These are phyloP conservation scores for Benincasa hispida DNA, from an alignment of 306 rosid species.

Conservation along the genomic window DNA sequence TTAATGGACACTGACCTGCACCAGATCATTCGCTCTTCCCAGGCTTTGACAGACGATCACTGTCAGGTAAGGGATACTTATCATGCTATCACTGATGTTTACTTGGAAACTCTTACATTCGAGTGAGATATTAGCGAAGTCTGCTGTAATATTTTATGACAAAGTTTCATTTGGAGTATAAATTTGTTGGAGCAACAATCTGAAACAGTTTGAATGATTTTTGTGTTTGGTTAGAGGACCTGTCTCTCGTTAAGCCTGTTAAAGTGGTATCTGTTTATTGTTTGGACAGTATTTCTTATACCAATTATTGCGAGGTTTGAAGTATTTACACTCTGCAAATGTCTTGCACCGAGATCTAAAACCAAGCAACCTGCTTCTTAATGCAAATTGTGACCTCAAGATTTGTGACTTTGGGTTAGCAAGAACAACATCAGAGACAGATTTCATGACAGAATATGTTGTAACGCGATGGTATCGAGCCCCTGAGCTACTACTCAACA, in stretches of 20 bases:
- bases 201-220: neutral
- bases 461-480: constrained; percentile 73
- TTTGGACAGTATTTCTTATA: constrained; percentile 45
- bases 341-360: constrained; percentile 67
- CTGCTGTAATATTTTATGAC: neutral
- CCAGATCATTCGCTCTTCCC: constrained; percentile 75
- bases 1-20: constrained; percentile 86
- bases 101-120: neutral
- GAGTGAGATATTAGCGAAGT: neutral
- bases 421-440: constrained; percentile 62
- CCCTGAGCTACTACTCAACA: constrained; percentile 55
- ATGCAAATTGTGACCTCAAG: constrained; percentile 56
- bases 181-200: neutral
- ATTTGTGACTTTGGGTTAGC: constrained; percentile 81
- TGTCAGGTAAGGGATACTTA: constrained; percentile 47
- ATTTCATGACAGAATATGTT: constrained; percentile 67
- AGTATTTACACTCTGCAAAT: constrained; percentile 60
- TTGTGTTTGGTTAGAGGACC: neutral
- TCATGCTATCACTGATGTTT: neutral
- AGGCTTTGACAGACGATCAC: constrained; percentile 81
- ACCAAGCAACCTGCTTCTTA: constrained; percentile 57
- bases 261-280: constrained; percentile 5
- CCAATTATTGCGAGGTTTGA: constrained; percentile 56
- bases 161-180: neutral
- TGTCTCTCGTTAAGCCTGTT: neutral